Base-by-base conservation (phyloP, 257 asterid species). In the Perilla frutescens region DNA sequence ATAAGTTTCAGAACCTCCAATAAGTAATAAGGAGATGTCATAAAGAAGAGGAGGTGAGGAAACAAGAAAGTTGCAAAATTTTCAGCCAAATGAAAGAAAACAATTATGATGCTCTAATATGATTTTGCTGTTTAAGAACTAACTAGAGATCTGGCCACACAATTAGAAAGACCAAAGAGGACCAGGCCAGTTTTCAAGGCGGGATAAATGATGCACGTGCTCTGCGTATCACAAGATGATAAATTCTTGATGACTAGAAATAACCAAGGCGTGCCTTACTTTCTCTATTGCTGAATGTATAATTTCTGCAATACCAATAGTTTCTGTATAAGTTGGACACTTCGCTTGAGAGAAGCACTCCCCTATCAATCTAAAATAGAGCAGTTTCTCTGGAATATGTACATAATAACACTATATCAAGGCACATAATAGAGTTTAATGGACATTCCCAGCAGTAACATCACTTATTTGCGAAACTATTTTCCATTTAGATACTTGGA, bases 11-110 rank as follows among this genome's bases (percentile, higher is more conserved):
- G 15, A 26, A 49, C 31, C 59, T 48, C 49, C 61, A 50, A 36
- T 37, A 49, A 62, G 54, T 9, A 49, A 10, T 36, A 49, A 8
- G 48, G 58, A 51, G 65, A 37, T 40, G 8, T 26, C 48, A 40
- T 11, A 47, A 7, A 43, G 3, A 65, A 31, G 56, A 15, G 11
- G 62, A 53, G 3, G 20, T 53, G 58, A 41, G 65, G 55, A 45
- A 62, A 63, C 45, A 73, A 63, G 26, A 63, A 73, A 43, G 58
- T 14, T 51, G 39, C 58, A 29, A 50, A 50, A 5, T 14, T 74
- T 20, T 73, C n/a, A 43, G 43, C 60, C 51, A 36, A 54, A 40
- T 15, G 66, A 59, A 66, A 56, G 31, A 64, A 57, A 40, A 36
- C 8, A 51, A 14, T 20, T 34, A 11, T 12, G 54, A 56, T 29